Conservation (phyloP, 352 stramenopile genomes). For the Globisporangium iwayamae region DNA sequence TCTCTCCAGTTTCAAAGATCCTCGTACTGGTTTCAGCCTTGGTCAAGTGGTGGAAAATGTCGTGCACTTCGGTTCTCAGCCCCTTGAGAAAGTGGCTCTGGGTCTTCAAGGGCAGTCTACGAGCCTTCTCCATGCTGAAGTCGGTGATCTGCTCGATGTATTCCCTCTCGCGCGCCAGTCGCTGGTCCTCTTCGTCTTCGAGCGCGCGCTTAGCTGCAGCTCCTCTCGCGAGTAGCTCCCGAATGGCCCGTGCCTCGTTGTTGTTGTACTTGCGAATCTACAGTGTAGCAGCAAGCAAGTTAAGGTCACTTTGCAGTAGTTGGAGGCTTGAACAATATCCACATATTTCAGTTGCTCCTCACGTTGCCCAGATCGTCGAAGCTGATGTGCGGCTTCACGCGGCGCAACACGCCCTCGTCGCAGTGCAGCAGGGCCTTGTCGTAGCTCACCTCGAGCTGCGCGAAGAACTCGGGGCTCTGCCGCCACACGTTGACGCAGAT, state of each 20-base stretch:
- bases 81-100: conserved; percentile 46
- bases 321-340: not conserved
- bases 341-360: not conserved
- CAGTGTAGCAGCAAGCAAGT: not conserved
- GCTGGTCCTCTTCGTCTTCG: conserved; percentile 42
- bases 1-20: conserved; percentile 29
- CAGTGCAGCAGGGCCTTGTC: conserved; percentile 57
- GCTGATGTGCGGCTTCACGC: conserved; percentile 39
- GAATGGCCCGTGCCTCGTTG: conserved; percentile 41
- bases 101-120: conserved; percentile 29
- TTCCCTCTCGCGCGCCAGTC: conserved; percentile 24
- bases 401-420: conserved; percentile 48
- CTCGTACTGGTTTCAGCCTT: not conserved
- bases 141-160: conserved; percentile 34
- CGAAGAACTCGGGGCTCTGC: conserved; percentile 59
- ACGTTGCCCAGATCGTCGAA: conserved; percentile 38
- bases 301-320: not conserved
- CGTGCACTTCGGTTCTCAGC: conserved; percentile 32
- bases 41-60: conserved; percentile 28
- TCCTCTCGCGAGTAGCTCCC: conserved; percentile 39
- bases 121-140: conserved; percentile 37
- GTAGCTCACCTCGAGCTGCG: conserved; percentile 50
- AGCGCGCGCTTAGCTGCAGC: conserved; percentile 38
- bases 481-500: conserved; percentile 52
- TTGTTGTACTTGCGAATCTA: conserved; percentile 62